phyloP scores from a whole-genome alignment of 495 filamentous ascomycete genomes.

The Trichocladium antarcticum region DNA sequence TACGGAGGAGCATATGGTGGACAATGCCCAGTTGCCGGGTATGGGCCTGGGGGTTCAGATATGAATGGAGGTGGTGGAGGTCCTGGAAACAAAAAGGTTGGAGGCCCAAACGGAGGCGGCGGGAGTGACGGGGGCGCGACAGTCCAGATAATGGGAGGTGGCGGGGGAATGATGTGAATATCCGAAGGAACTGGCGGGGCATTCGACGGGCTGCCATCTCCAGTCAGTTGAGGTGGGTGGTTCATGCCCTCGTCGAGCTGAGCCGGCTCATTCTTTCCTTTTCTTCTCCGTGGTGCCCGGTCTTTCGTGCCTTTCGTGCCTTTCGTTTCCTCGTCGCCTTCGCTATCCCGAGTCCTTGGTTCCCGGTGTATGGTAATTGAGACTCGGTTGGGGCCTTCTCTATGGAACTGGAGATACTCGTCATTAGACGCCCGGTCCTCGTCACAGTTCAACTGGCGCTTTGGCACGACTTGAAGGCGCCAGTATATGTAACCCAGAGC shows the following conservation, averaged over 20 bases:
- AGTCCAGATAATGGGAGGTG: neutral
- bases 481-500: conserved; percentile 1
- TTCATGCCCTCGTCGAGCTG: neutral
- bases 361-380: conserved; percentile 9
- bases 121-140: neutral
- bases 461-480: conserved; percentile 1
- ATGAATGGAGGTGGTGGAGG: neutral
- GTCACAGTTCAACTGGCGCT: neutral
- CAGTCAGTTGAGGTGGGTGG: neutral
- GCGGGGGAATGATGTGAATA: conserved; percentile 1
- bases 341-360: neutral
- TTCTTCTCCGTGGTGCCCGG: neutral
- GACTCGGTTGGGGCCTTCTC: neutral
- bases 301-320: neutral
- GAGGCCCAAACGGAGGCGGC: neutral
- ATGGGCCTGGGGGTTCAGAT: neutral
- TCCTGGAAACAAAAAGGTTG: neutral
- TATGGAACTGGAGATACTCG: neutral
- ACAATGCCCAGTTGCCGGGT: neutral
- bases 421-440: neutral
- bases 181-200: neutral
- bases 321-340: neutral
- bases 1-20: neutral
- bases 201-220: neutral
- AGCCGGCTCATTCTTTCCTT: neutral